Base-by-base conservation (phyloP, 2,329 filamentous ascomycete species). In the Diaporthe sp. region DNA sequence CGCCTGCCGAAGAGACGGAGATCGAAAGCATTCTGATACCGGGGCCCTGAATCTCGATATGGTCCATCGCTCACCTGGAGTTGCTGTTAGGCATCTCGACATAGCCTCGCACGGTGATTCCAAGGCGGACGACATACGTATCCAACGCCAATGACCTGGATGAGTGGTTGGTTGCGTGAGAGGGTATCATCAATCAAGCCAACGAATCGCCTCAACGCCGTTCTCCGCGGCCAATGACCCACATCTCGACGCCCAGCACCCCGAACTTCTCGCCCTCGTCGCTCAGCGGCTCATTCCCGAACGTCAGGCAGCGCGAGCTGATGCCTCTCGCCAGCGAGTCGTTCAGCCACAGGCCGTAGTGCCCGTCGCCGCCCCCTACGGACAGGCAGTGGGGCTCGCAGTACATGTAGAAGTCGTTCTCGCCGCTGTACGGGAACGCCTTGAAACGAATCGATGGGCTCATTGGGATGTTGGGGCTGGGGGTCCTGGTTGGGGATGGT, bases 331-430 rank as follows among this genome's bases (percentile, higher is more conserved):
- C 94, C 61, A 98, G 91, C 25, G 91, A 91, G 79, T 96, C 94
- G 82, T 98, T 95, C 17, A 99, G 89, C 97, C 97, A 98, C 8
- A 99, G 87, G 2, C 97, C 97, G 83, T 97, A 98, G 80, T 94
- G 94, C 0, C 97, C 96, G 79, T 98, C 95, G 58, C 89, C 95
- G 73, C 95, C 96, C 15, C 97, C 97, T 28, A 98, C 89, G 81
- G 94, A 97, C 20, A 99, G 85, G 82, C 94, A 98, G 34, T 92
- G 91, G 4, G 91, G 88, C 85, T 98, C 95, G 85, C 96, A 98
- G 81, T 97, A 94, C 79, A 98, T 97, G 87, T 96, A 95, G 83
- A 98, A 99, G 84, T 98, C 97, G 83, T 99, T 98, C 55, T 98
- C 91, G 7, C 97, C 97, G 74, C 94, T 97, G 82, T 98, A 98